Evolutionary conservation across 331 rosid genomes (phyloP).

Genomic region (Telfairia occidentalis): DNA sequence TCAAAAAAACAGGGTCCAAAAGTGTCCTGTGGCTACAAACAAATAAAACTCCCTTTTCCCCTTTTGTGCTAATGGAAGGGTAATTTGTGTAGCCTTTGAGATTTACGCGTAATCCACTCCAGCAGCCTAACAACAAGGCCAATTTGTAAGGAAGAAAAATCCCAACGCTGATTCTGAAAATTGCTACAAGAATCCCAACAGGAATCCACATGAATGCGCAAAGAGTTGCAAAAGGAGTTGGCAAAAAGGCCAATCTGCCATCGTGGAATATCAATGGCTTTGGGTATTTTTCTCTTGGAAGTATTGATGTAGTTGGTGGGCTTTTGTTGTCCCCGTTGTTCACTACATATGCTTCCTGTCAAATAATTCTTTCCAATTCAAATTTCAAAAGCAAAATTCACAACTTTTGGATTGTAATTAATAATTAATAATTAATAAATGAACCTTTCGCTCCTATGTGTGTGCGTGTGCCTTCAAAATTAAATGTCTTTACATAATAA

Average conservation of each 20-base stretch:
- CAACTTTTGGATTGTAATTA: no score
- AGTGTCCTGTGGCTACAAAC: slow-evolving; percentile 81
- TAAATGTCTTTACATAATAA: not conserved
- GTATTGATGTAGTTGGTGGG: slow-evolving; percentile 10
- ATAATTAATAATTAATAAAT: no score
- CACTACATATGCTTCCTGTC: slow-evolving; percentile 66
- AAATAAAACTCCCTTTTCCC: slow-evolving; percentile 46
- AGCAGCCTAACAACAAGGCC: slow-evolving; percentile 23
- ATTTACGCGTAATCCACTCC: slow-evolving; percentile 34
- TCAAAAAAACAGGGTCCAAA: slow-evolving; percentile 68
- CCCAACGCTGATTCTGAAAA: slow-evolving; percentile 54
- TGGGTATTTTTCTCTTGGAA: slow-evolving; percentile 58
- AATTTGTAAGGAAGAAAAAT: slow-evolving; percentile 40
- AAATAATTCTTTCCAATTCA: not conserved
- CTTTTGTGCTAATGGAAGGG: no score
- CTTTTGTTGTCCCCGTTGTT: slow-evolving; percentile 35
- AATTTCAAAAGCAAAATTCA: no score
- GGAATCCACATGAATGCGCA: slow-evolving; percentile 74
- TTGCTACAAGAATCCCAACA: slow-evolving; percentile 42
- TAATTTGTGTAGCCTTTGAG: slow-evolving; percentile 27
- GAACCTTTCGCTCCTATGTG: no score
- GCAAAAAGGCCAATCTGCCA: slow-evolving; percentile 85
- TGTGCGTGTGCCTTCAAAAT: not conserved
- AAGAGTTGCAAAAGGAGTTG: slow-evolving; percentile 67
- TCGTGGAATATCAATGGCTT: slow-evolving; percentile 85